phyloP scores from a whole-genome alignment of 108 stramenopile species.

The Fragilaria radians region DNA sequence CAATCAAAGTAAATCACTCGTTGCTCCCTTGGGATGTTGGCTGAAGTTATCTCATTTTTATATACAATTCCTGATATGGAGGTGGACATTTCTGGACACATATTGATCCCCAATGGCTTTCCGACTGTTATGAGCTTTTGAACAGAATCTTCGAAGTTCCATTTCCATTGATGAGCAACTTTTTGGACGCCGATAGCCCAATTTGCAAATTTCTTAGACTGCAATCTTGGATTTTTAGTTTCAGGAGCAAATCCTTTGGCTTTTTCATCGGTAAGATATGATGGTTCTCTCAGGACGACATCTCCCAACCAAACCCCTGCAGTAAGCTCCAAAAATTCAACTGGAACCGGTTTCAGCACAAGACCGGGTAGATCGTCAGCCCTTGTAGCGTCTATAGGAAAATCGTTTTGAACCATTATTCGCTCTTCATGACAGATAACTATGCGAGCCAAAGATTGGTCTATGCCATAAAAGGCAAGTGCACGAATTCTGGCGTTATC shows the following conservation, averaged over 20 bases:
- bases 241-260: slow-evolving; percentile 5
- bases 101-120: slow-evolving; percentile 22
- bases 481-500: slow-evolving; percentile 51
- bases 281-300: slow-evolving; percentile 52
- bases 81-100: slow-evolving; percentile 3
- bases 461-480: slow-evolving; percentile 48
- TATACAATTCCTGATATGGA: slow-evolving; percentile 26
- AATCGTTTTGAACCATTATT: background rate
- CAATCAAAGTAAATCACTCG: slow-evolving; percentile 53
- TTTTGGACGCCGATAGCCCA: slow-evolving; percentile 79
- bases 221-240: background rate
- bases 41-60: slow-evolving; percentile 33
- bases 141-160: slow-evolving; percentile 62
- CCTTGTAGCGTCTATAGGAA: background rate
- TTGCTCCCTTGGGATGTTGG: slow-evolving; percentile 32
- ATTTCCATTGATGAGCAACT: slow-evolving; percentile 52
- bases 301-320: slow-evolving; percentile 76
- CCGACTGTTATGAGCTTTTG: slow-evolving; percentile 33
- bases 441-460: slow-evolving; percentile 31
- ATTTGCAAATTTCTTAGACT: slow-evolving; percentile 38
- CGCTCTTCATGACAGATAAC: slow-evolving; percentile 40
- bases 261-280: slow-evolving; percentile 11
- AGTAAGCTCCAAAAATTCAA: slow-evolving; percentile 49
- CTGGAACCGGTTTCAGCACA: slow-evolving; percentile 28
- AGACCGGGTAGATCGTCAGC: background rate